A percentile compares a stretch with the other conserved stretches of the same genome.
phyloP scores from a whole-genome alignment of 2,329 filamentous ascomycete genomes.

The Teratosphaeriaceae sp. region DNA sequence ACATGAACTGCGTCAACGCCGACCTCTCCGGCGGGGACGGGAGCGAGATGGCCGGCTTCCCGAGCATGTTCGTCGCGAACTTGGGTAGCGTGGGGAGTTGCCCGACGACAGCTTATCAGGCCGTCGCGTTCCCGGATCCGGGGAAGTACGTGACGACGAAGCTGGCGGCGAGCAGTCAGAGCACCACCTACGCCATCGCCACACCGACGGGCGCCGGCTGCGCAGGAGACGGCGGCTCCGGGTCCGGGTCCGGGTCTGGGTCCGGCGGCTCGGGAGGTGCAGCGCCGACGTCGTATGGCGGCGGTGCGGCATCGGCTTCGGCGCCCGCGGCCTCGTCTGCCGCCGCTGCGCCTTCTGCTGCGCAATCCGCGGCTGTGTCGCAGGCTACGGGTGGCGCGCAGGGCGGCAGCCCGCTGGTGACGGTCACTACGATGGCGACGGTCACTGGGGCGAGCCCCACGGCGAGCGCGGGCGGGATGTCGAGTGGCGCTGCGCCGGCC shows the following conservation, averaged over 20 bases:
- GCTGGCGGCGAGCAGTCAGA: too few relatives aligned
- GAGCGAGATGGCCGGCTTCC: slow-evolving; percentile 52
- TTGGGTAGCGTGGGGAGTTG: slow-evolving; percentile 12
- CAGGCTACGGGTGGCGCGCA: slow-evolving; percentile 1
- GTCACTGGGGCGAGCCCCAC: slow-evolving; percentile 5
- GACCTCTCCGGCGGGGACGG: slow-evolving; percentile 47
- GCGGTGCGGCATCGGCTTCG: not conserved
- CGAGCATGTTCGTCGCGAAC: slow-evolving; percentile 66
- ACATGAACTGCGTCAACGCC: slow-evolving; percentile 88
- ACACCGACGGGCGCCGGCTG: not conserved
- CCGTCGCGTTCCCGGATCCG: slow-evolving; percentile 18
- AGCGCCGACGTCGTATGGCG: not conserved
- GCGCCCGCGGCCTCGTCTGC: not conserved
- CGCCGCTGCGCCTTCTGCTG: not conserved
- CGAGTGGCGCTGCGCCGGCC: slow-evolving; percentile 2
- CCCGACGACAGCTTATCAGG: slow-evolving; percentile 2
- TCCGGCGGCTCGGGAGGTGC: too few relatives aligned
- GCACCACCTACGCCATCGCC: not conserved
- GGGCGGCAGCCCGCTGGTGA: slow-evolving; percentile 1
- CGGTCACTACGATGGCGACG: slow-evolving; percentile 11
- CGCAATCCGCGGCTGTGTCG: not conserved
- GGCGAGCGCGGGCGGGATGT: not conserved
- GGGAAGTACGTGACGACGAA: slow-evolving; percentile 12
- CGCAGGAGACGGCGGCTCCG: too few relatives aligned
- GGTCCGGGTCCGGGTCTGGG: too few relatives aligned